These are phyloP conservation scores for Sarocladium strictum DNA, from an alignment of 2,329 filamentous ascomycete genomes.

Conservation along the genomic window DNA sequence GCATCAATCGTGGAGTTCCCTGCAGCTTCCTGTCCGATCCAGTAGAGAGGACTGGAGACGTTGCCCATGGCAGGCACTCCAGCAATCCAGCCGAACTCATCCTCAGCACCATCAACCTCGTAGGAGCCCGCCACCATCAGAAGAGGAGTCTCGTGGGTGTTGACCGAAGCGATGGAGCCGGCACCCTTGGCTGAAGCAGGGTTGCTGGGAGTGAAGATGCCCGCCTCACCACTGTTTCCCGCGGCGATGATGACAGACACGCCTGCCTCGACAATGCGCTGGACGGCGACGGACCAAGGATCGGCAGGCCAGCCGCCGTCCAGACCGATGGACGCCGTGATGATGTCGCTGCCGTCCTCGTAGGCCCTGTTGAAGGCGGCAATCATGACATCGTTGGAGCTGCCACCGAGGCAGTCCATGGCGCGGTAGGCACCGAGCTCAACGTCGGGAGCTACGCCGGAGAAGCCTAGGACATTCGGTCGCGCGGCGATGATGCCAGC, in stretches of 20 bases:
- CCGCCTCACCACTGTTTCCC: constrained; percentile 19
- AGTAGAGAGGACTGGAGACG: constrained; percentile 11
- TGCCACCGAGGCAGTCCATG: constrained; percentile 27
- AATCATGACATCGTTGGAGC: constrained; percentile 33
- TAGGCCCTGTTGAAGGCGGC: constrained; percentile 36
- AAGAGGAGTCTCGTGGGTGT: constrained; percentile 13
- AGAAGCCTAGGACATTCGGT: constrained; percentile 29
- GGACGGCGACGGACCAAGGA: constrained; percentile 18
- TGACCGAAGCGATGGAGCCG: constrained; percentile 18
- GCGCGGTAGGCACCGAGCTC: constrained; percentile 34
- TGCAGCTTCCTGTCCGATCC: not conserved
- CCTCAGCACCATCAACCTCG: too few species aligned
- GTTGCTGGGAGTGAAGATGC: constrained; percentile 17
- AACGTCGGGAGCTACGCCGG: constrained; percentile 31
- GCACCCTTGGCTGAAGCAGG: constrained; percentile 20
- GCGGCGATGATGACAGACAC: constrained; percentile 21
- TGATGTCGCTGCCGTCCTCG: constrained; percentile 31
- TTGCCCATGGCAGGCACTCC: constrained; percentile 10
- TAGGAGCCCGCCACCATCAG: too few species aligned
- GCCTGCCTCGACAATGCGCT: constrained; percentile 23
- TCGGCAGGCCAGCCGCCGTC: constrained; percentile 21
- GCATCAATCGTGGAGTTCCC: constrained; percentile 3
- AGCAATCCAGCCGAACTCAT: constrained; percentile 13
- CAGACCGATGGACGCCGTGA: constrained; percentile 23
- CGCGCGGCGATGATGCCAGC: constrained; percentile 41